phyloP scores from a whole-genome alignment of 805 yeast species.

The Ogataea philodendri region DNA sequence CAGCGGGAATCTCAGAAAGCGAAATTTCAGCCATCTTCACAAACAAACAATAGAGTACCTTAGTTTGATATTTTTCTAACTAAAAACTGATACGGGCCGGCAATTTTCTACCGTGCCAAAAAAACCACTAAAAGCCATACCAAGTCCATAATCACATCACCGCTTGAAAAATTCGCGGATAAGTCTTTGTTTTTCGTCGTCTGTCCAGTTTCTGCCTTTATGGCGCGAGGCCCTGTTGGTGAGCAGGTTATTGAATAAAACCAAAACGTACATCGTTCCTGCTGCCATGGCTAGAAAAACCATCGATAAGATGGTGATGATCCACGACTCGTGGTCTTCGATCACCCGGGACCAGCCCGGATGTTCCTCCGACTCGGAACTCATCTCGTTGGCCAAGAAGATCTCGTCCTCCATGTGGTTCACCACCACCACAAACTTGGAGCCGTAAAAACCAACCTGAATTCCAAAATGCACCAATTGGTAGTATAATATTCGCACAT shows the following conservation, averaged over 20 bases:
- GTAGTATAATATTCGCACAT: slow-evolving; percentile 16
- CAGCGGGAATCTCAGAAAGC: slow-evolving; percentile 41
- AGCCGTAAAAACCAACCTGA: slow-evolving; percentile 5
- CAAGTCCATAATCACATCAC: too few species aligned
- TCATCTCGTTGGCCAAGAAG: slow-evolving; percentile 13
- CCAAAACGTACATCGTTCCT: slow-evolving; percentile 6
- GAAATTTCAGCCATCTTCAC: slow-evolving; percentile 3
- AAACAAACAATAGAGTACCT: too few species aligned
- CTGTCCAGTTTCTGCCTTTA: slow-evolving; percentile 4
- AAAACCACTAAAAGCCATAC: too few species aligned
- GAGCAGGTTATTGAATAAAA: slow-evolving; percentile 10
- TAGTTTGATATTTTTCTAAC: too few species aligned
- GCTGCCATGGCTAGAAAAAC: slow-evolving; percentile 11
- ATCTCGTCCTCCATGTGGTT: slow-evolving; percentile 13
- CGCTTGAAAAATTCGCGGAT: slow-evolving; percentile 18
- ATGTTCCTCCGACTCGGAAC: slow-evolving; percentile 1
- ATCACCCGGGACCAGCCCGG: slow-evolving; percentile 11
- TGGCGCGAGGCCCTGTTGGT: slow-evolving; percentile 3
- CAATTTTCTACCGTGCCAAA: too few species aligned
- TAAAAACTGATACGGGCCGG: too few species aligned
- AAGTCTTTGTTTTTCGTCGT: slow-evolving; percentile 20
- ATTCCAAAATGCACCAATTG: slow-evolving; percentile 14
- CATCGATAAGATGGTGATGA: slow-evolving; percentile 14
- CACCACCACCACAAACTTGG: slow-evolving; percentile 11
- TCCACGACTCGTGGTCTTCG: slow-evolving; percentile 12